Conservation (phyloP, 192 early-diverging fungal species). For the Coemansia interrupta region DNA sequence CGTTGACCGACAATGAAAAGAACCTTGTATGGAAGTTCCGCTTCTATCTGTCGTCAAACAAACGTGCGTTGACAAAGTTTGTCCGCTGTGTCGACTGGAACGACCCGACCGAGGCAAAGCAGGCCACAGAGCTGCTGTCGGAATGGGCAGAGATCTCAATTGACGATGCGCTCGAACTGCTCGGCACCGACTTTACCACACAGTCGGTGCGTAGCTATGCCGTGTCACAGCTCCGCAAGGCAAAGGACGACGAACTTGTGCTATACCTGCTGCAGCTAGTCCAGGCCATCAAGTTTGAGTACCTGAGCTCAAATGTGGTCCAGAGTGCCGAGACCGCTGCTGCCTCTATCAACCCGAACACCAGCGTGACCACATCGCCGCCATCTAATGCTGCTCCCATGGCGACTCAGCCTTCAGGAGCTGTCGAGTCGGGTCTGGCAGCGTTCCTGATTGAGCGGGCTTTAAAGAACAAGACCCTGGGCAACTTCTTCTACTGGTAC, state of each 20-base stretch:
- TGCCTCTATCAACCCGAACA: not conserved
- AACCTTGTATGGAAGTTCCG: constrained; percentile 98
- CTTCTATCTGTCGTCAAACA: constrained; percentile 90
- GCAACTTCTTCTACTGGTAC: constrained; percentile 97
- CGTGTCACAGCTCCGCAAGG: constrained; percentile 80
- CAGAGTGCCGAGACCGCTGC: constrained; percentile 30
- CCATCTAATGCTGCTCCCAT: not conserved
- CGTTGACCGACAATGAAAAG: constrained; percentile 80
- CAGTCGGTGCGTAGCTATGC: constrained; percentile 80
- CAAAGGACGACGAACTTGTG: constrained; percentile 93
- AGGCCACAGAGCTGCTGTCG: constrained; percentile 83
- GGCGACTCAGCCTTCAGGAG: not conserved
- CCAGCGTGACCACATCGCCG: not conserved
- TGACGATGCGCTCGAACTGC: constrained; percentile 92
- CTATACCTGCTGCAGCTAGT: constrained; percentile 95
- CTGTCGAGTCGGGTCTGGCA: constrained; percentile 63
- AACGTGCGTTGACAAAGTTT: constrained; percentile 95
- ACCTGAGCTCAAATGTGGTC: constrained; percentile 47
- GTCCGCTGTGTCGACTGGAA: constrained; percentile 94
- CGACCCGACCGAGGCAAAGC: constrained; percentile 84
- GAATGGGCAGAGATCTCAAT: constrained; percentile 91
- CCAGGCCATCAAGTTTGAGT: constrained; percentile 96
- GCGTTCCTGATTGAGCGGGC: constrained; percentile 89
- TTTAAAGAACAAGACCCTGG: constrained; percentile 76
- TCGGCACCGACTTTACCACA: constrained; percentile 85